Percentiles rank a stretch among this genome's conserved stretches.
phyloP scores from a whole-genome alignment of 192 early-diverging fungal genomes.

The Linnemannia zychae region DNA sequence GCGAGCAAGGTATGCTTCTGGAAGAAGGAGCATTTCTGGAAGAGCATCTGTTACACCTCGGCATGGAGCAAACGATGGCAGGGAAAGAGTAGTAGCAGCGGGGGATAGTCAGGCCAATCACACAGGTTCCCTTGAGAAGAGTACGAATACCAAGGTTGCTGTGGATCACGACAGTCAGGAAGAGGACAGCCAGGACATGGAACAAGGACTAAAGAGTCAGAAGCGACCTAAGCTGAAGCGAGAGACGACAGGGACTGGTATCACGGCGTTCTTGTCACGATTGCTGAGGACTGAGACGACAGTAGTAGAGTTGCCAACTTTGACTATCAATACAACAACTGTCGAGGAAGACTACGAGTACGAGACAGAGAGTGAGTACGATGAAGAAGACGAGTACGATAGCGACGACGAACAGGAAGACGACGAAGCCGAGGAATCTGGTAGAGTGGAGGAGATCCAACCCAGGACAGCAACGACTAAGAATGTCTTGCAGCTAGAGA shows the following conservation, averaged over 20 bases:
- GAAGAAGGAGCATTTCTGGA: not conserved
- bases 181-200: not conserved
- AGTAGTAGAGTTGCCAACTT: conserved; percentile 15
- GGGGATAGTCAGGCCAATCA: not conserved
- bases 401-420: conserved; percentile 11
- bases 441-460: not conserved
- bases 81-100: not conserved
- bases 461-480: not conserved
- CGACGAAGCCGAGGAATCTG: not conserved
- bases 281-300: conserved; percentile 21
- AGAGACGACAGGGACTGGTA: conserved; percentile 18
- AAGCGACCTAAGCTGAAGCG: conserved; percentile 3
- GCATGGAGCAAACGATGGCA: not conserved
- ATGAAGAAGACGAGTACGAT: conserved; percentile 13
- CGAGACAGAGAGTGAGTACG: conserved; percentile 3
- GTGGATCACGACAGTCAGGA: not conserved
- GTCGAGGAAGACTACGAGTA: conserved; percentile 20
- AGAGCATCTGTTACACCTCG: not conserved
- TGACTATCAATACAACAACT: conserved; percentile 28
- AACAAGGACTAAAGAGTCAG: not conserved
- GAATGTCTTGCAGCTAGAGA: not conserved
- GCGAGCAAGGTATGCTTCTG: not conserved
- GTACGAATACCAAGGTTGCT: not conserved
- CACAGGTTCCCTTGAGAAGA: not conserved
- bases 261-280: conserved; percentile 13